A percentile compares a stretch with the other conserved stretches of the same genome.
Conservation (phyloP, 371 early-diverging fungal genomes). For the Apophysomyces sp. region DNA sequence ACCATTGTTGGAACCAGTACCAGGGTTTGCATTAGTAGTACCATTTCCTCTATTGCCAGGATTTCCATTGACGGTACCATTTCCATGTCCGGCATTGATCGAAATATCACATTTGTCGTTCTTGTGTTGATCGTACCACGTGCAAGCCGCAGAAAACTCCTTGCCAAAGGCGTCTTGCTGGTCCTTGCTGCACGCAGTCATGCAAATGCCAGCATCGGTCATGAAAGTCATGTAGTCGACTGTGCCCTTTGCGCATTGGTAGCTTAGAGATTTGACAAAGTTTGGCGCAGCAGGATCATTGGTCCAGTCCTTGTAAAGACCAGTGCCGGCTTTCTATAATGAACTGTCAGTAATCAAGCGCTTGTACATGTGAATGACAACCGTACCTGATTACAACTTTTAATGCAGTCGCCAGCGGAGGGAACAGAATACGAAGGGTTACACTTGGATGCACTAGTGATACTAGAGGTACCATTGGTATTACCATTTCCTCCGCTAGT, state of each 20-base stretch:
- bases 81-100: neutral
- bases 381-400: constrained; percentile 36
- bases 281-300: constrained; percentile 30
- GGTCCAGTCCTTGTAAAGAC: constrained; percentile 21
- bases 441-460: constrained; percentile 28
- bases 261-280: constrained; percentile 27
- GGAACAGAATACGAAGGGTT: constrained; percentile 37
- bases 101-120: constrained; percentile 16
- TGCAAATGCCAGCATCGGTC: constrained; percentile 38
- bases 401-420: constrained; percentile 26
- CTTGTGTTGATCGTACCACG: constrained; percentile 29
- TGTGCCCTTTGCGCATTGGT: constrained; percentile 26
- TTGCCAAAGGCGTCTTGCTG: constrained; percentile 25
- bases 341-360: neutral
- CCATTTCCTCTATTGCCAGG: too few relatives aligned
- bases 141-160: constrained; percentile 16
- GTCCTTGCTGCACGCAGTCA: constrained; percentile 22
- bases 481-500: neutral
- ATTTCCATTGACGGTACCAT: too few relatives aligned
- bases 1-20: too few relatives aligned
- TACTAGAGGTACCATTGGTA: too few relatives aligned
- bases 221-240: constrained; percentile 29
- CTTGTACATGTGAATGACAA: neutral
- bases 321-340: constrained; percentile 23
- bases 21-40: neutral